Conservation (phyloP, 306 rosid genomes). For the Castanea sativa region DNA sequence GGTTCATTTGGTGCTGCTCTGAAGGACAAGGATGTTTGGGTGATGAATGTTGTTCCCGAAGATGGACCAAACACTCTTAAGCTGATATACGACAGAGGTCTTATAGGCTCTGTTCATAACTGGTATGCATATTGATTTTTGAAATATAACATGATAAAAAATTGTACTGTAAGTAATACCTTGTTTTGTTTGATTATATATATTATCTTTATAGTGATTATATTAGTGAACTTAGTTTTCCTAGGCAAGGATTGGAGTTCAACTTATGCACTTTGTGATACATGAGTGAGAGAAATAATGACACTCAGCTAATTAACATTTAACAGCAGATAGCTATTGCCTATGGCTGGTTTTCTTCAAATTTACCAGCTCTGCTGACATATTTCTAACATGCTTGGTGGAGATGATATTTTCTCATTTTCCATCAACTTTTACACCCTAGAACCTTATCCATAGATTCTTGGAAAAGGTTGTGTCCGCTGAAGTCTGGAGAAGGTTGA, state of each 20-base stretch:
- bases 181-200: background rate
- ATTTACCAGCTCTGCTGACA: background rate
- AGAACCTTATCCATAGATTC: background rate
- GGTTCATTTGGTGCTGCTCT: constrained; percentile 95
- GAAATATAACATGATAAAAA: background rate
- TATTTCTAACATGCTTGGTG: background rate
- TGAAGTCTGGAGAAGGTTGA: constrained; percentile 16
- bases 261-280: background rate
- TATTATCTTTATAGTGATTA: background rate
- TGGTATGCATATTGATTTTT: constrained; percentile 48
- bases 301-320: background rate
- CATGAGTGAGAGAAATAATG: background rate
- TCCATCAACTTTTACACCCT: background rate
- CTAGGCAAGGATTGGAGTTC: background rate
- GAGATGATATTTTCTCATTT: background rate
- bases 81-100: constrained; percentile 91
- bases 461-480: constrained; percentile 9
- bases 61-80: constrained; percentile 88
- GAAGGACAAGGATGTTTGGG: constrained; percentile 85
- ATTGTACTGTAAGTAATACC: background rate
- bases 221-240: background rate
- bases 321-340: background rate
- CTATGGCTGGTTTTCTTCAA: background rate
- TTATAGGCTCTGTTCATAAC: constrained; percentile 73
- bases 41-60: constrained; percentile 86